Percentiles rank a stretch among this genome's conserved stretches.
phyloP scores from a whole-genome alignment of 805 yeast species.

The Clavispora fructus region DNA sequence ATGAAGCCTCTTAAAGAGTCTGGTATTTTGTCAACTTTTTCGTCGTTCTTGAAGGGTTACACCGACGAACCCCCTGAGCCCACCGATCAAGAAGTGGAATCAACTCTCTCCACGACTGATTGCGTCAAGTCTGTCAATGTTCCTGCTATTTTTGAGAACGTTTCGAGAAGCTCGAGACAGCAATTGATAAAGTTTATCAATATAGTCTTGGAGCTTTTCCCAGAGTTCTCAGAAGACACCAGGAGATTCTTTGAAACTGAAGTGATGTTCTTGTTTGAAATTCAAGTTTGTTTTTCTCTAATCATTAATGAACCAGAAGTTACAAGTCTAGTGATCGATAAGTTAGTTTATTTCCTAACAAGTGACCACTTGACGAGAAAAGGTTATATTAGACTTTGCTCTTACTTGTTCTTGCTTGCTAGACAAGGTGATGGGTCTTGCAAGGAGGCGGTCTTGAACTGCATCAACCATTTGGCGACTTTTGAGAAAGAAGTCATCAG shows the following conservation, averaged over 20 bases:
- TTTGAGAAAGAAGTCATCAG: conserved; percentile 40
- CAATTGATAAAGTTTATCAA: conserved; percentile 35
- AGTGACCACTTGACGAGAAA: conserved; percentile 22
- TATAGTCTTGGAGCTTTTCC: conserved; percentile 24
- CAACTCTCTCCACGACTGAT: conserved; percentile 75
- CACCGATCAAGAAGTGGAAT: conserved; percentile 84
- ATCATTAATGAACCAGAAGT: conserved; percentile 22
- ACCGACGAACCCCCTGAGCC: conserved; percentile 89
- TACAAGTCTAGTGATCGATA: conserved; percentile 12
- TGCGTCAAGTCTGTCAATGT: conserved; percentile 72
- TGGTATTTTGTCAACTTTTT: conserved; percentile 84
- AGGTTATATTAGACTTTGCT: conserved; percentile 38
- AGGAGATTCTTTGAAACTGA: conserved; percentile 44
- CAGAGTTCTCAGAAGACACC: conserved; percentile 21
- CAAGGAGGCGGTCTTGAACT: conserved; percentile 5
- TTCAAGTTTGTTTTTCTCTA: conserved; percentile 31
- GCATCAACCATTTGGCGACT: conserved; percentile 18
- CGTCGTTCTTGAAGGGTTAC: conserved; percentile 85
- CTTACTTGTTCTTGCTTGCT: conserved; percentile 47
- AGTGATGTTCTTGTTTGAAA: conserved; percentile 44
- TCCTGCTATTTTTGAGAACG: conserved; percentile 47
- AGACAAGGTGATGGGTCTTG: conserved; percentile 25
- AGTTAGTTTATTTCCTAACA: conserved; percentile 10
- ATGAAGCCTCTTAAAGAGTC: conserved; percentile 62
- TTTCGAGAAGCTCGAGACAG: conserved; percentile 32